Evolutionary conservation across 1,139 yeast species (phyloP).

Genomic region (Pichia sp.): DNA sequence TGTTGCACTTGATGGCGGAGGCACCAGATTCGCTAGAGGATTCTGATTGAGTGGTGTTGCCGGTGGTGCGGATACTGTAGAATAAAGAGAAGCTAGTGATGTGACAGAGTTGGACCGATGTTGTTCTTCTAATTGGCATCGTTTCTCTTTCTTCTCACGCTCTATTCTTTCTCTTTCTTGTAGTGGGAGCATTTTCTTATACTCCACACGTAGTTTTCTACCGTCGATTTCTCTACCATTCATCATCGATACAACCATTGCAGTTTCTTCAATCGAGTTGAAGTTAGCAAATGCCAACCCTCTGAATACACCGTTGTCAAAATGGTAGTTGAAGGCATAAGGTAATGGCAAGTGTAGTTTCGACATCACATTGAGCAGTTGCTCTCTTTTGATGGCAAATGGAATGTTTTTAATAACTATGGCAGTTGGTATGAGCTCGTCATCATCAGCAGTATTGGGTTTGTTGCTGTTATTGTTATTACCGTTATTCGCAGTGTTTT

Average conservation of each 20-base stretch:
- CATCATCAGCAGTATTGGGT: slow-evolving; percentile 39
- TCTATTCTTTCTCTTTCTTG: slow-evolving; percentile 94
- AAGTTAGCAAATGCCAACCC: slow-evolving; percentile 99
- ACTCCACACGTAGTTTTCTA: slow-evolving; percentile 89
- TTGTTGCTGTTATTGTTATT: slow-evolving; percentile 5
- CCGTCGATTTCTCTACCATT: slow-evolving; percentile 98
- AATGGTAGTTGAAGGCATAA: slow-evolving; percentile 96
- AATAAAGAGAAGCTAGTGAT: slow-evolving; percentile 63
- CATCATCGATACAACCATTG: slow-evolving; percentile 72
- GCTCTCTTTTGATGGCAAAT: slow-evolving; percentile 95
- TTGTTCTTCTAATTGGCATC: slow-evolving; percentile 96
- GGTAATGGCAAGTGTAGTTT: slow-evolving; percentile 87
- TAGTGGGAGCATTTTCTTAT: slow-evolving; percentile 91
- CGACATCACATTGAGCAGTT: slow-evolving; percentile 88
- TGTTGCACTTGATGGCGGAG: slow-evolving; percentile 24
- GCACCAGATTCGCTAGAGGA: slow-evolving; percentile 12
- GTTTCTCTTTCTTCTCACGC: slow-evolving; percentile 88
- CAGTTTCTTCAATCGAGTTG: slow-evolving; percentile 91
- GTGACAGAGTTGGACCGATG: slow-evolving; percentile 72
- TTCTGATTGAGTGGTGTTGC: not conserved
- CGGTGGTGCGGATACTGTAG: slow-evolving; percentile 46
- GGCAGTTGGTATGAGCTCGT: slow-evolving; percentile 93
- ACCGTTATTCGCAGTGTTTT: not conserved
- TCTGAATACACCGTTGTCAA: slow-evolving; percentile 95
- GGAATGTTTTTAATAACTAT: slow-evolving; percentile 97